phyloP scores from a whole-genome alignment of 2,329 filamentous ascomycete species.

The Botrytis porri region DNA sequence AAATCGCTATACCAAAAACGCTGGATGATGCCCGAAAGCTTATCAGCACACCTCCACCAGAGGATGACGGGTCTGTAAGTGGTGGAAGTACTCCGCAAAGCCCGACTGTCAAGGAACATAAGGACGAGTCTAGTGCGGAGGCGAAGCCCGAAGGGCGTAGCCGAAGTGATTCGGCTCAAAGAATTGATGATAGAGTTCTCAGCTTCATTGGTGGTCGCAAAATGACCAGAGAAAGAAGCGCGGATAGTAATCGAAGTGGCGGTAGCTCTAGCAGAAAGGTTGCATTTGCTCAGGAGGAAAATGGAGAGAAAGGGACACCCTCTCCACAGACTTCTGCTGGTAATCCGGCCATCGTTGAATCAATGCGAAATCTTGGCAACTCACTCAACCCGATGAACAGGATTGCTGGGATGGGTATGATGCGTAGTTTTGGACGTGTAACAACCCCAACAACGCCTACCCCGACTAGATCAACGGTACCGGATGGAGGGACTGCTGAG shows the following conservation, averaged over 20 bases:
- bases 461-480: constrained; percentile 40
- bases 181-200: constrained; percentile 63
- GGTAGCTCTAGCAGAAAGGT: constrained; percentile 58
- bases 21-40: constrained; percentile 89
- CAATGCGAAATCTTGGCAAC: constrained; percentile 76
- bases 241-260: constrained; percentile 67
- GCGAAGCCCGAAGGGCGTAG: constrained; percentile 22
- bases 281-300: constrained; percentile 46
- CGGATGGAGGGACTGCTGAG: constrained; percentile 51
- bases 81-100: constrained; percentile 53
- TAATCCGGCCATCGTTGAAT: constrained; percentile 69
- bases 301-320: constrained; percentile 41
- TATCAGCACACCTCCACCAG: constrained; percentile 66
- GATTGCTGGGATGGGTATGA: constrained; percentile 69
- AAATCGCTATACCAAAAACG: constrained; percentile 73
- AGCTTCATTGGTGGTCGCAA: constrained; percentile 69
- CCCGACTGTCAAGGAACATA: constrained; percentile 30
- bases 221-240: constrained; percentile 64
- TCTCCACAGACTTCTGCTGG: constrained; percentile 35
- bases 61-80: constrained; percentile 40
- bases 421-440: constrained; percentile 69
- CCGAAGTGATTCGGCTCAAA: constrained; percentile 39
- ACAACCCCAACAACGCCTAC: constrained; percentile 41
- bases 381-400: constrained; percentile 80
- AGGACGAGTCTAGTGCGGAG: neutral